Evolutionary conservation across 2,329 filamentous ascomycete genomes (phyloP).

Genomic region (Myriosclerotinia curreyana): DNA sequence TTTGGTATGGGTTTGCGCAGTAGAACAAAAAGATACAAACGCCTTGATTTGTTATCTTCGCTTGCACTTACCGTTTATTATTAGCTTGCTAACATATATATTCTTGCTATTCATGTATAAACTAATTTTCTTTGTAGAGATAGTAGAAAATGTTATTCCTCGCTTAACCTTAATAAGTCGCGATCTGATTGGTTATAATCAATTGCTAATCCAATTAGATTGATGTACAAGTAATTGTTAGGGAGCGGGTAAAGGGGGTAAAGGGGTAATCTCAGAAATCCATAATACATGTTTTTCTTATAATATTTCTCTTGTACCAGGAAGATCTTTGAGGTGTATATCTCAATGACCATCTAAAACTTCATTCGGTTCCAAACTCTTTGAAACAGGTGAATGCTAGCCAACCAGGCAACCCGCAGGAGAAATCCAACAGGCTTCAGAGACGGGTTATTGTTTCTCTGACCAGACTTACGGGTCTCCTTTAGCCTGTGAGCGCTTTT

Average conservation of each 20-base stretch:
- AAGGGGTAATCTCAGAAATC: too few relatives aligned
- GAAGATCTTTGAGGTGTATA: neutral
- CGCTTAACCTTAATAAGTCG: too few relatives aligned
- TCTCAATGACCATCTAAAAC: neutral
- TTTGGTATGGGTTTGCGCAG: neutral
- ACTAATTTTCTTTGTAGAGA: too few relatives aligned
- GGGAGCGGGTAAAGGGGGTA: too few relatives aligned
- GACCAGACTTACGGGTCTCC: too few relatives aligned
- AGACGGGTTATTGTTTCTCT: neutral
- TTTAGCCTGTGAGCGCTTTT: neutral
- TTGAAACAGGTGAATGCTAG: neutral
- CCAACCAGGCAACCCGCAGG: neutral
- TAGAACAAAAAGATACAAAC: neutral
- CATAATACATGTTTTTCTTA: too few relatives aligned
- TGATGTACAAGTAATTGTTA: too few relatives aligned
- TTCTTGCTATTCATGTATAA: too few relatives aligned
- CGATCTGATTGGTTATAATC: too few relatives aligned
- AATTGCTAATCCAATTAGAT: neutral
- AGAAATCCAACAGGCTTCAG: neutral
- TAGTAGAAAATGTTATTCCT: too few relatives aligned
- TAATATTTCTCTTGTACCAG: too few relatives aligned
- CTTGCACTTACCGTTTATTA: neutral
- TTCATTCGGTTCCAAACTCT: neutral
- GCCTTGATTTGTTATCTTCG: neutral
- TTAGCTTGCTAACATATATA: too few relatives aligned